phyloP scores from a whole-genome alignment of 805 yeast species.

The Barnettozyma populi region DNA sequence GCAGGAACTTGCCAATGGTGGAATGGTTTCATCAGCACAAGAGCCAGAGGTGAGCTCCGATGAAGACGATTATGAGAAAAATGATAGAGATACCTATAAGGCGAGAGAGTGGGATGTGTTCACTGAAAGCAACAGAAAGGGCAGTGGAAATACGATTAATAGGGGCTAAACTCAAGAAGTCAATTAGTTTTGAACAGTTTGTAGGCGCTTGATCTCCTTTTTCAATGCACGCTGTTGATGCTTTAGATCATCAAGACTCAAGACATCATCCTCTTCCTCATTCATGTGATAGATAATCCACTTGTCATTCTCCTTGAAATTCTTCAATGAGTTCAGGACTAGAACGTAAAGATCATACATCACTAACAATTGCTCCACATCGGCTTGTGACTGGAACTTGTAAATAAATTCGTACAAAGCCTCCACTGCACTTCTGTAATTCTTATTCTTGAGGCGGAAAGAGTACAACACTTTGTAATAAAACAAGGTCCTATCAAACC shows the following conservation, averaged over 20 bases:
- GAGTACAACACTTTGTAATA: constrained; percentile 47
- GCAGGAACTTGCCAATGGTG: constrained; percentile 79
- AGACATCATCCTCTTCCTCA: constrained; percentile 18
- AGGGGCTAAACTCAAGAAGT: constrained; percentile 37
- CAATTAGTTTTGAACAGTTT: background rate
- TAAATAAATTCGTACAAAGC: constrained; percentile 37
- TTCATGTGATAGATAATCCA: constrained; percentile 32
- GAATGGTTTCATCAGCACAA: constrained; percentile 46
- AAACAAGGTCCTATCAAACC: constrained; percentile 31
- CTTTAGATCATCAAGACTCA: constrained; percentile 12
- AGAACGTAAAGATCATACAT: constrained; percentile 34
- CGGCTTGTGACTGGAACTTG: constrained; percentile 12
- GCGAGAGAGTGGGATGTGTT: constrained; percentile 92
- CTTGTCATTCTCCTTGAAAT: constrained; percentile 33
- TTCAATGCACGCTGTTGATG: background rate
- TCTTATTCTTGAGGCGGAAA: constrained; percentile 44
- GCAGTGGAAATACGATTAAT: constrained; percentile 84
- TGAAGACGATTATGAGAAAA: constrained; percentile 56
- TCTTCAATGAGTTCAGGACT: constrained; percentile 34
- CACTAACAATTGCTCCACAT: constrained; percentile 10
- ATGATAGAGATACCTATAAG: constrained; percentile 65
- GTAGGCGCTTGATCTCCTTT: constrained; percentile 5
- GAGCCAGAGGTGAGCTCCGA: constrained; percentile 31
- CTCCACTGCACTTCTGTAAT: constrained; percentile 44
- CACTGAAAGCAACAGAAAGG: constrained; percentile 77